These are phyloP conservation scores for Cercospora brassicicola DNA, from an alignment of 2,329 filamentous ascomycete species.

Conservation along the genomic window DNA sequence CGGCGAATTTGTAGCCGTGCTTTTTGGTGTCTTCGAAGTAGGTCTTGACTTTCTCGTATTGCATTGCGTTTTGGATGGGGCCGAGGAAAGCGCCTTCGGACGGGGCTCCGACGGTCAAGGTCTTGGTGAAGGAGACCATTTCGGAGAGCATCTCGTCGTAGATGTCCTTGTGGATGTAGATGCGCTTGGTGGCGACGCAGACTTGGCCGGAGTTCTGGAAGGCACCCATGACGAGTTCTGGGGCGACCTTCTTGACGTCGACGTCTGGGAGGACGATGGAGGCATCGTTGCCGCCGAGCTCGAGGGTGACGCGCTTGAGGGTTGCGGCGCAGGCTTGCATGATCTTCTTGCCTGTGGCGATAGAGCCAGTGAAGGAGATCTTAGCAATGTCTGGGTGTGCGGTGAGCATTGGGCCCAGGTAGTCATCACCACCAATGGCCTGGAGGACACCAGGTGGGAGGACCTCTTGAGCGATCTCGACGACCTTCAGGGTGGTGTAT, in stretches of 20 bases:
- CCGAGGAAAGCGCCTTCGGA: constrained; percentile 55
- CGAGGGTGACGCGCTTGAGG: constrained; percentile 62
- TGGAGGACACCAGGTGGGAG: constrained; percentile 66
- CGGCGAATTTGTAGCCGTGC: constrained; percentile 53
- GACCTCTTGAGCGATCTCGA: constrained; percentile 57
- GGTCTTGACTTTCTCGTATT: constrained; percentile 53
- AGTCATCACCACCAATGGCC: constrained; percentile 60
- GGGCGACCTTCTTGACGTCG: constrained; percentile 53
- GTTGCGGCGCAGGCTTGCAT: constrained; percentile 58
- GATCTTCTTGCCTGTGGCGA: constrained; percentile 61
- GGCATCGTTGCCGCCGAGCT: constrained; percentile 63
- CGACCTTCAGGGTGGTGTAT: constrained; percentile 60
- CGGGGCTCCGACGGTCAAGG: constrained; percentile 46
- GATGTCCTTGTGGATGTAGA: constrained; percentile 60
- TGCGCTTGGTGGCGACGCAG: constrained; percentile 55
- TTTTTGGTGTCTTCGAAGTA: constrained; percentile 43
- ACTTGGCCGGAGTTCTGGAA: constrained; percentile 62
- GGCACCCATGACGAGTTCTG: constrained; percentile 52
- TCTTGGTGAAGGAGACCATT: constrained; percentile 49
- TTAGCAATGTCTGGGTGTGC: constrained; percentile 61
- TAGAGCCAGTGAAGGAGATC: constrained; percentile 65
- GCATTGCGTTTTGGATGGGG: constrained; percentile 59
- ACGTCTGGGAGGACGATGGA: constrained; percentile 61
- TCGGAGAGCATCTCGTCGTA: constrained; percentile 51
- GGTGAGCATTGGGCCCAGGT: constrained; percentile 60